Base-by-base conservation (phyloP, 441 rosid genomes). In the Adansonia rubrostipa region DNA sequence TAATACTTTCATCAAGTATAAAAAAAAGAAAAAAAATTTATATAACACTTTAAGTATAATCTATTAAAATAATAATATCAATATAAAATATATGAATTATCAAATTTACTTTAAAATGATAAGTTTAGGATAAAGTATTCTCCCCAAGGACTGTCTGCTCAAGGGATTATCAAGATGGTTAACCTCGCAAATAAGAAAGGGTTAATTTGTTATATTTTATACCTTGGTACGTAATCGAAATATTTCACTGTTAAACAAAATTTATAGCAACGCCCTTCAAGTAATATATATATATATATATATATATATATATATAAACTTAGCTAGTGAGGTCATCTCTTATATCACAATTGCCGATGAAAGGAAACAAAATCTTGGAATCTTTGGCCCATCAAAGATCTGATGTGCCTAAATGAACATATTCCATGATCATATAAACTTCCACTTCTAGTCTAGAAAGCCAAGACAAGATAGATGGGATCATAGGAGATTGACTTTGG, bases 351-450 rank as follows among this genome's bases (percentile, higher is more conserved):
- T 13, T n/a, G 17, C 69, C 9, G 3, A 20, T 69, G 4, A 24
- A 42, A 36, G 64, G 22, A 69, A 36, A 69, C 33, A 74, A 81
- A 67, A 61, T 77, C 78, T 71, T 60, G 68, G 54, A 58, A 60
- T 62, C 73, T 8, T 58, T 61, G 75, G 68, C 72, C 80, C 69
- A 48, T 75, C 72, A 51, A 74, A 77, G 81, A 40, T 80, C 42
- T 14, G 57, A 53, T 53, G 15, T 53, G 57, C 57, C 15, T 53
- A 53, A 53, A 53, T 53, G 15, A 53, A 53, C 15, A 14, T n/a
- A 53, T 53, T 6, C 56, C 5, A 48, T 48, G 5, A 48, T 11
- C 45, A 42, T 42, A 42, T 42, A 11, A 11, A 50, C 47, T 78
- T 45, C 14, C 50, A 13, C 61, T 69, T 74, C 22, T 65, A 20